Evolutionary conservation across 345 rosid species (phyloP).

Genomic region (Passiflora organensis): DNA sequence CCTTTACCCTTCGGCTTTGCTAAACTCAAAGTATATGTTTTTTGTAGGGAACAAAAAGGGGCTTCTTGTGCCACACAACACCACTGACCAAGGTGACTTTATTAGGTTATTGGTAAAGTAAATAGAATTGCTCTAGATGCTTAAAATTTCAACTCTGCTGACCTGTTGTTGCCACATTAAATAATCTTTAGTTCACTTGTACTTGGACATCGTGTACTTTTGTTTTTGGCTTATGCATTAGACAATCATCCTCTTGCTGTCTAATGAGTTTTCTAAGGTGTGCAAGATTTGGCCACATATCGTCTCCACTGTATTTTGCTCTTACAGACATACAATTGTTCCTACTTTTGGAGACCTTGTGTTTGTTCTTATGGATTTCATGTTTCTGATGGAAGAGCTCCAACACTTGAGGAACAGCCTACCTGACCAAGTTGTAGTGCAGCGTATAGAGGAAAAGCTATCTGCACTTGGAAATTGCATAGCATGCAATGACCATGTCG

Average conservation of each 20-base stretch:
- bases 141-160: no score
- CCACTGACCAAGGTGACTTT: constrained; percentile 87
- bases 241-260: no score
- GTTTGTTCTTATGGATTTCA: not conserved
- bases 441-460: constrained; percentile 81
- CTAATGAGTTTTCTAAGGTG: no score
- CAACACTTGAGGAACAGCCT: constrained; percentile 91
- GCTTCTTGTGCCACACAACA: constrained; percentile 87
- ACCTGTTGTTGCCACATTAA: no score
- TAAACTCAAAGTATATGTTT: not conserved
- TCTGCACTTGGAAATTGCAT: constrained; percentile 95
- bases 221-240: no score
- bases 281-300: no score
- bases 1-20: not conserved
- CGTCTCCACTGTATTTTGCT: no score
- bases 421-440: constrained; percentile 88
- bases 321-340: no score
- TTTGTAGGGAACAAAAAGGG: constrained; percentile 83
- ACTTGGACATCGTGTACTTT: no score
- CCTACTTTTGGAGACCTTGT: no score
- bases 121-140: no score
- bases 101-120: not conserved
- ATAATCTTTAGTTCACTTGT: no score
- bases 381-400: constrained; percentile 51
- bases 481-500: constrained; percentile 96